Evolutionary conservation across 129 eudicot genomes (phyloP), one percentile per base, ranked within the genome.

Genomic region (Tagetes erecta): DNA sequence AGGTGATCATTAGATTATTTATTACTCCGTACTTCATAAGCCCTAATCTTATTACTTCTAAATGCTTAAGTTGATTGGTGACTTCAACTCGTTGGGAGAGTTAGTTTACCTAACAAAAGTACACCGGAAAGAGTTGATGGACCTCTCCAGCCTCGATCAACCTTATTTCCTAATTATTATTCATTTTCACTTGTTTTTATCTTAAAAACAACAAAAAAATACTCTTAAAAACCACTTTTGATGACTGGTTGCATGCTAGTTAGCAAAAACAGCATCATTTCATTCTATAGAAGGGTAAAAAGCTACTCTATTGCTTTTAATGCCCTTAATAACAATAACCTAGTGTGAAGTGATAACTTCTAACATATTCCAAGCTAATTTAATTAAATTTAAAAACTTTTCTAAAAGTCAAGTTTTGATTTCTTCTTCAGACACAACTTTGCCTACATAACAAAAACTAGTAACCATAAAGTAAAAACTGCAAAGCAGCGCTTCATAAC

Each of bases 181-280:
- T 52, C 5, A 51, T n/a, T 52, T 14, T 52, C 33, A 52, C 58
- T 52, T 11, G 55, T 10, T 47, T 52, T 52, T 52, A 52, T n/a
- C 33, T 40, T 40, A 66, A 40, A 41, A 14, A 7, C 6, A 20
- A 2, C 27, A 20, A 20, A 20, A 6, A 20, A 5, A 4, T 27
- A 56, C 0, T 20, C 34, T 4, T 35, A 6, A 37, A 37, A 63
- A 13, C 60, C 35, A 13, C 30, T 9, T n/a, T 69, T 49, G 44
- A 50, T 69, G 7, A 62, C 7, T 49, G 34, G n/a, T 66, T 49
- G 74, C 59, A 68, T 46, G 58, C 57, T 30, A 68, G 72, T 5
- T 46, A 12, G 58, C 45, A 49, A 47, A 47, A 33, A 68, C 12
- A 68, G 6, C 44, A 34, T 47, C 44, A 4, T 11, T 47, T 68